Conservation (phyloP, 169 alveolate species). For the Cryptosporidium xiaoi region DNA sequence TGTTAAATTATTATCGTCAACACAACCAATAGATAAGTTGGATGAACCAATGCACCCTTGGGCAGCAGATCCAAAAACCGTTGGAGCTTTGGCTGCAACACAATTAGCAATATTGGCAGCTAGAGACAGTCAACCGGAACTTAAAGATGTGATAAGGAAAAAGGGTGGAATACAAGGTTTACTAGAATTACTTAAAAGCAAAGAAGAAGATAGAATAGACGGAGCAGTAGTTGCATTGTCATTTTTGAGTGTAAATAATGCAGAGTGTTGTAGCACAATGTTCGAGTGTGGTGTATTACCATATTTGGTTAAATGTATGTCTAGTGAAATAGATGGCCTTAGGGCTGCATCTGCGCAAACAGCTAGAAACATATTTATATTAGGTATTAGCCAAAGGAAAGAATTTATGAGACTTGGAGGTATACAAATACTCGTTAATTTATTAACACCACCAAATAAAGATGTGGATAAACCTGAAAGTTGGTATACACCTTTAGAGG, state of each 20-base stretch:
- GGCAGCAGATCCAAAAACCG: slow-evolving; percentile 95
- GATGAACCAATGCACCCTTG: slow-evolving; percentile 93
- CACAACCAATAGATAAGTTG: slow-evolving; percentile 86
- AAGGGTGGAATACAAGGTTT: slow-evolving; percentile 86
- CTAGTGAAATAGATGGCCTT: slow-evolving; percentile 87
- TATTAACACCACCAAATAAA: slow-evolving; percentile 77
- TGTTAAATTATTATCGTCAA: slow-evolving; percentile 82
- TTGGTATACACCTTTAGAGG: slow-evolving; percentile 88
- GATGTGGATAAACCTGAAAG: slow-evolving; percentile 80
- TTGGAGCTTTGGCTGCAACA: slow-evolving; percentile 95
- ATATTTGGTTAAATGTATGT: slow-evolving; percentile 86
- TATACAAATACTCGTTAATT: slow-evolving; percentile 80
- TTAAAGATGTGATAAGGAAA: slow-evolving; percentile 83
- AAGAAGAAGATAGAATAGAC: slow-evolving; percentile 89
- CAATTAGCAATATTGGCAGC: slow-evolving; percentile 93
- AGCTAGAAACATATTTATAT: slow-evolving; percentile 88
- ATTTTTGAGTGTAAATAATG: slow-evolving; percentile 89
- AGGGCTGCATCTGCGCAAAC: slow-evolving; percentile 93
- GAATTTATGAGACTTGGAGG: slow-evolving; percentile 89
- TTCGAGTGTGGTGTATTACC: slow-evolving; percentile 89
- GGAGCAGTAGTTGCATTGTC: slow-evolving; percentile 92
- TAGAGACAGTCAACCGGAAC: slow-evolving; percentile 83
- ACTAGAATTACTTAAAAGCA: slow-evolving; percentile 80
- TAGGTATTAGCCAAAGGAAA: slow-evolving; percentile 86
- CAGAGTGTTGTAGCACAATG: slow-evolving; percentile 86